Evolutionary conservation across 352 stramenopile species (phyloP).

Genomic region (Phytophthora crassamura): DNA sequence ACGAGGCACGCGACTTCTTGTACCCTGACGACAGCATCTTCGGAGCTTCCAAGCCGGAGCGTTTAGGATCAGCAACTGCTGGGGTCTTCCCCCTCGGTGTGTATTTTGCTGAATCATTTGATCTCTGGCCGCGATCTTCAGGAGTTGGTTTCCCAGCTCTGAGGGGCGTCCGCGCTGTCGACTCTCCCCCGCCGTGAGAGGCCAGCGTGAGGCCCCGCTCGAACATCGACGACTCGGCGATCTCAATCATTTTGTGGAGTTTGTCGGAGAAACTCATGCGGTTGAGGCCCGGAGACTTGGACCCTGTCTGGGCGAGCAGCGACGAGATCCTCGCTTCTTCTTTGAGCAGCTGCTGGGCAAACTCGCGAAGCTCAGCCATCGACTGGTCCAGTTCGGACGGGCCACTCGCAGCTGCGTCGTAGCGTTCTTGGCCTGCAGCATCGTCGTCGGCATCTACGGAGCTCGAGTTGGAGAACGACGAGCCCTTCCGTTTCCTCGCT

Average conservation of each 20-base stretch:
- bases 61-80: conserved; percentile 22
- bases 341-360: conserved; percentile 64
- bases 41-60: conserved; percentile 11
- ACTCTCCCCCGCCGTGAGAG: conserved; percentile 1
- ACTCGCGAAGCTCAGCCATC: conserved; percentile 63
- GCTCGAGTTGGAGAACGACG: conserved; percentile 14
- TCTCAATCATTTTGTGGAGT: conserved; percentile 85
- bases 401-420: conserved; percentile 7
- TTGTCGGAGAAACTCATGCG: conserved; percentile 81
- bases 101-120: neutral
- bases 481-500: conserved; percentile 2
- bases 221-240: conserved; percentile 74
- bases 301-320: conserved; percentile 48
- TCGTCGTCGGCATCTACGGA: conserved; percentile 13
- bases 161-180: neutral
- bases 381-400: conserved; percentile 35
- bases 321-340: conserved; percentile 64
- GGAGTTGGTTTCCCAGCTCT: neutral
- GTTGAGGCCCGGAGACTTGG: conserved; percentile 58
- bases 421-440: conserved; percentile 5
- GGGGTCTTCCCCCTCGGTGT: neutral
- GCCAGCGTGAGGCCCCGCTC: conserved; percentile 34
- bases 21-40: conserved; percentile 45
- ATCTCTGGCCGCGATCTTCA: neutral
- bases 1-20: conserved; percentile 39